A percentile compares a stretch with the other conserved stretches of the same genome.
Conservation (phyloP, 2,329 filamentous ascomycete genomes). For the Alternaria ethzedia region DNA sequence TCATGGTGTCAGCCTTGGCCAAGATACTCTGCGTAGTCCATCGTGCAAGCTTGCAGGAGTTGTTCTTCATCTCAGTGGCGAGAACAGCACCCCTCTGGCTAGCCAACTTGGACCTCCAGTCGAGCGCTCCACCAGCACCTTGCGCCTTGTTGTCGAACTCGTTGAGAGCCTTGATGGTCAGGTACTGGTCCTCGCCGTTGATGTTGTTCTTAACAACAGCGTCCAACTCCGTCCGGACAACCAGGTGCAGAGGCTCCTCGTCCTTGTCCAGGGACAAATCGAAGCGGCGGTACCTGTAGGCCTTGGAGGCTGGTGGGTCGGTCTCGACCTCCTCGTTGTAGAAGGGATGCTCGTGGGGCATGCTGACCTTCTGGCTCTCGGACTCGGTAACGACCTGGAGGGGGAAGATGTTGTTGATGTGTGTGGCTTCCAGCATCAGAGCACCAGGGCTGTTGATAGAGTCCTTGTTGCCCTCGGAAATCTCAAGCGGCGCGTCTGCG, state of each 20-base stretch:
- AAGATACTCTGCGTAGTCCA: slow-evolving; percentile 98
- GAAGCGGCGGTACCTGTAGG: slow-evolving; percentile 98
- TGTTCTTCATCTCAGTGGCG: slow-evolving; percentile 99
- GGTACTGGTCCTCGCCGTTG: slow-evolving; percentile 86
- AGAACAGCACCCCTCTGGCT: slow-evolving; percentile 96
- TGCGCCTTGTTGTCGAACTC: slow-evolving; percentile 99
- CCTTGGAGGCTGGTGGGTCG: slow-evolving; percentile 92
- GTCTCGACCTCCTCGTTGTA: slow-evolving; percentile 94
- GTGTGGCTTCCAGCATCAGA: slow-evolving; percentile 94
- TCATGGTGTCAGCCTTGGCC: slow-evolving; percentile 97
- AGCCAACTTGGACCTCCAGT: slow-evolving; percentile 95
- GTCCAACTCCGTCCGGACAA: slow-evolving; percentile 94
- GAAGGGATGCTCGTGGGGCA: slow-evolving; percentile 93
- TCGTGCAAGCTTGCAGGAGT: slow-evolving; percentile 96
- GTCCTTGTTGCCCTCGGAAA: slow-evolving; percentile 91
- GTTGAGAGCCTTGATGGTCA: slow-evolving; percentile 95
- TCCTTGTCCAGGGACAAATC: slow-evolving; percentile 90
- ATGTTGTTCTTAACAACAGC: slow-evolving; percentile 95
- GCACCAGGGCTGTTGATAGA: slow-evolving; percentile 91
- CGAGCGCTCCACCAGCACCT: slow-evolving; percentile 89
- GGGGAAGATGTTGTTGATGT: slow-evolving; percentile 99
- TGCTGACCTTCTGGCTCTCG: slow-evolving; percentile 77
- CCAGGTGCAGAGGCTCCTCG: slow-evolving; percentile 88
- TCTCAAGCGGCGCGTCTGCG: slow-evolving; percentile 89
- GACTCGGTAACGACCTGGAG: slow-evolving; percentile 92